Conservation (phyloP, 2,329 filamentous ascomycete genomes). For the Penicillium polonicum region DNA sequence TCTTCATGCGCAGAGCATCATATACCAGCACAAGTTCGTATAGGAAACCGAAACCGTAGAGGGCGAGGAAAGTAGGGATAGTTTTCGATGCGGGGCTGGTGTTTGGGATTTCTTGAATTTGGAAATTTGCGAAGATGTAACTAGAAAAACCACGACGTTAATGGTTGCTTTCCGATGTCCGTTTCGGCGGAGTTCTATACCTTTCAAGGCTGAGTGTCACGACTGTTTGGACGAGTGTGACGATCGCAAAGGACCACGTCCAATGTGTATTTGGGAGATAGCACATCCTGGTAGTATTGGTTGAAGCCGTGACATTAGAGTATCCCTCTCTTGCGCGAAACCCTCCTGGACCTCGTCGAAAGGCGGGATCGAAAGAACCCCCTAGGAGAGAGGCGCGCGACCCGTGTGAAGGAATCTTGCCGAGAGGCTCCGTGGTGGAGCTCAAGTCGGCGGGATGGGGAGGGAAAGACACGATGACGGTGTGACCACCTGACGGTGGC, state of each 20-base stretch:
- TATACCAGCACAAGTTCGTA: slow-evolving; percentile 89
- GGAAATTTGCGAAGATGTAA: slow-evolving; percentile 88
- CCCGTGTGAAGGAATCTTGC: slow-evolving; percentile 58
- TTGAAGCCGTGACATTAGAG: slow-evolving; percentile 39
- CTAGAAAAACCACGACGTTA: slow-evolving; percentile 46
- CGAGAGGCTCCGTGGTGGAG: slow-evolving; percentile 43
- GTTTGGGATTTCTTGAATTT: slow-evolving; percentile 52
- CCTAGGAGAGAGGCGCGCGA: slow-evolving; percentile 60
- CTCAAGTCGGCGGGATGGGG: slow-evolving; percentile 29
- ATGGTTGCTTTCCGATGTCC: background rate
- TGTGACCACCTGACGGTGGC: slow-evolving; percentile 33
- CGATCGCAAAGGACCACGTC: slow-evolving; percentile 81
- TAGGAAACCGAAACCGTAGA: slow-evolving; percentile 96
- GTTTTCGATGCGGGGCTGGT: slow-evolving; percentile 53
- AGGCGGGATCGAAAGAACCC: slow-evolving; percentile 54
- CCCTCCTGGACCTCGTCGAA: slow-evolving; percentile 48
- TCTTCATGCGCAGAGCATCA: slow-evolving; percentile 90
- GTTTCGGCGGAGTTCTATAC: slow-evolving; percentile 55
- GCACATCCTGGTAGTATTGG: slow-evolving; percentile 54
- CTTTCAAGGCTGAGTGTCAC: slow-evolving; percentile 81
- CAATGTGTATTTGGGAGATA: slow-evolving; percentile 77
- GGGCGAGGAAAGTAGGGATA: slow-evolving; percentile 90
- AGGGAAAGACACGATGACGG: slow-evolving; percentile 35
- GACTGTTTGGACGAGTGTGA: slow-evolving; percentile 72
- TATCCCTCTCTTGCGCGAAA: slow-evolving; percentile 55